Evolutionary conservation across 139 green algal genomes (phyloP).

Genomic region (Coelastrella sp.): DNA sequence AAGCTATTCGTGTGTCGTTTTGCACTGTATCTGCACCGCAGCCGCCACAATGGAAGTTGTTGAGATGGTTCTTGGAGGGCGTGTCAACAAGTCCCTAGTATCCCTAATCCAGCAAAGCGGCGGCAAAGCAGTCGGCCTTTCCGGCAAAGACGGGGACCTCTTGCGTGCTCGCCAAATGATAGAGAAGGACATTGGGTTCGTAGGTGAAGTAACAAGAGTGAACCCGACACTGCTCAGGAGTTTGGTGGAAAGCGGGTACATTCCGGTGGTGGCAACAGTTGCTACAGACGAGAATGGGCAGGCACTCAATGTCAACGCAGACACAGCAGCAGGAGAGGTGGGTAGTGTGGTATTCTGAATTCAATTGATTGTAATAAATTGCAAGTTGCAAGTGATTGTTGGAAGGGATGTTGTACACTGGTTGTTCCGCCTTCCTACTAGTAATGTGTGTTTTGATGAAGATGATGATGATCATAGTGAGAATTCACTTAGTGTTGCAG

Average conservation of each 20-base stretch:
- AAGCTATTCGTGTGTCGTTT: too few relatives aligned
- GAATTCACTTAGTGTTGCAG: too few relatives aligned
- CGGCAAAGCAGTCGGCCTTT: constrained; percentile 95
- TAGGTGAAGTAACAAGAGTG: constrained; percentile 95
- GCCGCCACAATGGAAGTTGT: constrained; percentile 98
- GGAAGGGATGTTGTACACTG: too few relatives aligned
- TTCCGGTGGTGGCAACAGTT: constrained; percentile 97
- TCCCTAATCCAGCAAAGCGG: constrained; percentile 95
- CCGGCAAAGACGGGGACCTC: constrained; percentile 94
- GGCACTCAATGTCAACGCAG: constrained; percentile 99
- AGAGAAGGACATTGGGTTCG: constrained; percentile 93
- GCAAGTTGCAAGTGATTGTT: too few relatives aligned
- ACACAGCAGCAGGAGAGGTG: constrained; percentile 98
- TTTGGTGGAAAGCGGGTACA: constrained; percentile 85
- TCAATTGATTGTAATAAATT: too few relatives aligned
- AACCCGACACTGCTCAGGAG: constrained; percentile 80
- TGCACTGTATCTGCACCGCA: too few relatives aligned
- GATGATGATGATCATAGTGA: too few relatives aligned
- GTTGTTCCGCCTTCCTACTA: too few relatives aligned
- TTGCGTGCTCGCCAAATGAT: constrained; percentile 92
- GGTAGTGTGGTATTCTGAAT: not conserved
- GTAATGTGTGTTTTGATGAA: too few relatives aligned
- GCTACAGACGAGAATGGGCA: constrained; percentile 86
- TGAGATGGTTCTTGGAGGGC: constrained; percentile 98
- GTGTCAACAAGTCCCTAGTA: constrained; percentile 98